Percentiles rank a stretch among this genome's conserved stretches.
Evolutionary conservation across 768 basidiomycete genomes (phyloP).

Genomic region (Neoboletus brunneissimus): DNA sequence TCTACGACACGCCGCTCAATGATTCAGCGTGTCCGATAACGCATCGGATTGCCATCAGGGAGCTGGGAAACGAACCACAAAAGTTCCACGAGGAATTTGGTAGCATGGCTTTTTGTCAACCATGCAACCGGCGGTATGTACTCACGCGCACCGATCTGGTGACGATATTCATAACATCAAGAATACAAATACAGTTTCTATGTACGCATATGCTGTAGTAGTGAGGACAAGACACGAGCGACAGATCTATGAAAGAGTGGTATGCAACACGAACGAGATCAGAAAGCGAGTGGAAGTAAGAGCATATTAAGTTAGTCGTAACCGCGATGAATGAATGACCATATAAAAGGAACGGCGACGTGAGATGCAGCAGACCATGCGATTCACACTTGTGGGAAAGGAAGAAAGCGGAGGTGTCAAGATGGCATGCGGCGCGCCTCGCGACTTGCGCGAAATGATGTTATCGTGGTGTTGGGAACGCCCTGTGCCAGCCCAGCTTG

Average conservation of each 20-base stretch:
- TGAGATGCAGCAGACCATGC: not conserved
- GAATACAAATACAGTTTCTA: slow-evolving; percentile 8
- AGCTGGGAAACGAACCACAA: not conserved
- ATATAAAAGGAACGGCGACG: not conserved
- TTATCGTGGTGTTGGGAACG: not conserved
- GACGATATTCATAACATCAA: not conserved
- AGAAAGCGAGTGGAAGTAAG: not conserved
- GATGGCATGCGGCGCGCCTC: not conserved
- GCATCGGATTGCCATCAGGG: not conserved
- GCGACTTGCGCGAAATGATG: slow-evolving; percentile 11
- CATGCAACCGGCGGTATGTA: no score
- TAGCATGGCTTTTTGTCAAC: not conserved
- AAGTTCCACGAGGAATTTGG: not conserved
- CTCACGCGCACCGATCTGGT: no score
- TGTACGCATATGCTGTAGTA: not conserved
- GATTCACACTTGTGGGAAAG: not conserved
- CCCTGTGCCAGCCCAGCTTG: not conserved
- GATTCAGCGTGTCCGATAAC: not conserved
- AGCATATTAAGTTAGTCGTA: slow-evolving; percentile 22
- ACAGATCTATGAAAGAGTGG: slow-evolving; percentile 13
- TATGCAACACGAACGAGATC: slow-evolving; percentile 8
- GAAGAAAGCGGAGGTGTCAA: not conserved
- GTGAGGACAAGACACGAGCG: not conserved
- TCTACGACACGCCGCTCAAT: not conserved
- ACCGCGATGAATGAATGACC: slow-evolving; percentile 1